These are phyloP conservation scores for Coemansia sp. DNA, from an alignment of 192 early-diverging fungal species.

Conservation along the genomic window DNA sequence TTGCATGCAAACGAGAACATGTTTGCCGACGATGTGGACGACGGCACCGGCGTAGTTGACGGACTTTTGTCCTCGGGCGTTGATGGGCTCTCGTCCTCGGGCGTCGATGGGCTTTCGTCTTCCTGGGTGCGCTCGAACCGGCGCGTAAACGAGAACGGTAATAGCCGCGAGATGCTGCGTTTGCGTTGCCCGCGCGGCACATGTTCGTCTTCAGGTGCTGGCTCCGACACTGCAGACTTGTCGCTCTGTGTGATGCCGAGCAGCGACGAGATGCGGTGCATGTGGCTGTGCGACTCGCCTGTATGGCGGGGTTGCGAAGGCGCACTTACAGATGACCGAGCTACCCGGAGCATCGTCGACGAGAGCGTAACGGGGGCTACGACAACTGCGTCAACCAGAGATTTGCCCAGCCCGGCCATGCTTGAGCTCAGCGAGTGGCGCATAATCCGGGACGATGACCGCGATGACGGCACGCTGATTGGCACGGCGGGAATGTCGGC, in stretches of 20 bases:
- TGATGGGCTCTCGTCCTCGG: neutral
- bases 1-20: neutral
- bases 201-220: no score
- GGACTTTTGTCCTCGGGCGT: neutral
- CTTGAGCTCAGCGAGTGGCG: constrained; percentile 22
- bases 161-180: neutral
- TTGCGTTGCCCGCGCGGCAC: neutral
- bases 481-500: constrained; percentile 55
- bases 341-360: constrained; percentile 18
- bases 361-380: constrained; percentile 28
- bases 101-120: neutral
- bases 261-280: constrained; percentile 2
- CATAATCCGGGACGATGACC: neutral
- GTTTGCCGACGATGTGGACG: neutral
- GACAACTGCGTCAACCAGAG: constrained; percentile 25
- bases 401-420: constrained; percentile 29
- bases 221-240: neutral
- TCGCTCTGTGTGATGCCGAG: neutral
- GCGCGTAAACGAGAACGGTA: neutral
- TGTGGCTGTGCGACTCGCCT: neutral
- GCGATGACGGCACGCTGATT: constrained; percentile 13
- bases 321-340: constrained; percentile 17
- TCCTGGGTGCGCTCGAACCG: neutral
- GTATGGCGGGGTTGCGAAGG: constrained; percentile 10
- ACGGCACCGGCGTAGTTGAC: neutral